Conservation (phyloP, 345 rosid species). For the Microcos paniculata region DNA sequence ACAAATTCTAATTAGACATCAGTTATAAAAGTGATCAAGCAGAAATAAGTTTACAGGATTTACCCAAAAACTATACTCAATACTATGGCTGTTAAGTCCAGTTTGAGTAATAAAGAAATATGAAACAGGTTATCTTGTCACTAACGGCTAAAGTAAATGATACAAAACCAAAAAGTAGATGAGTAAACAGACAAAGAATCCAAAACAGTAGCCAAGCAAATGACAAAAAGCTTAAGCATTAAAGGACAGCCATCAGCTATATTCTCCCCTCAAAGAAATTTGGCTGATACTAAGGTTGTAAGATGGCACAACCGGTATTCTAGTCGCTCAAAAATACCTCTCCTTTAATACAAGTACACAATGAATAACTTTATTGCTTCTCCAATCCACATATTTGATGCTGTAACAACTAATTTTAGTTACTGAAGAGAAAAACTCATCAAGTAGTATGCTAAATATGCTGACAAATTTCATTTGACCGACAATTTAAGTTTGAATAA, state of each 20-base stretch:
- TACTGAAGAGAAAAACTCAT: background rate
- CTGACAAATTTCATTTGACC: background rate
- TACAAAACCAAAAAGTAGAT: background rate
- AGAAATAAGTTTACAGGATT: background rate
- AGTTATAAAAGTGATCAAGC: background rate
- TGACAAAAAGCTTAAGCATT: background rate
- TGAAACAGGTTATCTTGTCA: background rate
- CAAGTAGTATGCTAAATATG: background rate
- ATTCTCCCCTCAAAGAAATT: background rate
- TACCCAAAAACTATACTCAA: conserved; percentile 1
- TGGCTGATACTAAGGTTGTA: background rate
- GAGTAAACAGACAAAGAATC: background rate
- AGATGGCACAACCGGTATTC: background rate
- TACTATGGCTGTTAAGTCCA: background rate
- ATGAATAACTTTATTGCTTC: background rate
- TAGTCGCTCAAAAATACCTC: background rate
- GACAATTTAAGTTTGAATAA: background rate
- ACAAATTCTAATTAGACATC: background rate
- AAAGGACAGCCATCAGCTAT: background rate
- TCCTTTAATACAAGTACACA: background rate
- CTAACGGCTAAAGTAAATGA: background rate
- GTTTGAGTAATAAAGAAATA: background rate
- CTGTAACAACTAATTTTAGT: background rate
- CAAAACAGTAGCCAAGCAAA: background rate
- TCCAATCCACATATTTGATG: background rate